phyloP scores from a whole-genome alignment of 2,329 filamentous ascomycete species.

The Karstenula rhodostoma region DNA sequence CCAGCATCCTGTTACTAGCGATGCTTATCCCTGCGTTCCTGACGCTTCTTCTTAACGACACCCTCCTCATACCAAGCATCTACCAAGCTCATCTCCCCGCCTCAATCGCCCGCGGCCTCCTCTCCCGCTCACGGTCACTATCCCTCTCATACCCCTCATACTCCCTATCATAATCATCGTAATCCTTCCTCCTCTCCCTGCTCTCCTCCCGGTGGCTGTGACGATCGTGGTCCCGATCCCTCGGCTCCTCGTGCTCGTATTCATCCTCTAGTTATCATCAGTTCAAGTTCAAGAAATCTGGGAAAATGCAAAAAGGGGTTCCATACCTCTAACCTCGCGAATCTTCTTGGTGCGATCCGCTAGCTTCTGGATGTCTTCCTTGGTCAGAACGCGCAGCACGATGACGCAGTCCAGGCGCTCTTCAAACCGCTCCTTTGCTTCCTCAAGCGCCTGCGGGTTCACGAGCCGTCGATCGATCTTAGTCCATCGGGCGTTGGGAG shows the following conservation, averaged over 20 bases:
- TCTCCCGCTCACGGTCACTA: conserved; percentile 24
- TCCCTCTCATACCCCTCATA: conserved; percentile 35
- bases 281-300: too few relatives aligned
- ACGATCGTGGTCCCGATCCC: conserved; percentile 29
- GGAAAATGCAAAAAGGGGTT: neutral
- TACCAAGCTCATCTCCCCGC: conserved; percentile 45
- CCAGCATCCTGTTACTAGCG: neutral
- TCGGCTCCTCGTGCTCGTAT: conserved; percentile 38
- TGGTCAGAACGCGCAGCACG: conserved; percentile 83
- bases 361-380: conserved; percentile 89
- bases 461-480: conserved; percentile 89
- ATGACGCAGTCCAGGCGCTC: conserved; percentile 94
- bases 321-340: conserved; percentile 59
- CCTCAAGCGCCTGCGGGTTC: conserved; percentile 84
- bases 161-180: conserved; percentile 39
- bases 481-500: conserved; percentile 84
- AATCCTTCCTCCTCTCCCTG: conserved; percentile 33
- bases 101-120: conserved; percentile 36
- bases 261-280: conserved; percentile 39
- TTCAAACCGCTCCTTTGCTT: conserved; percentile 90
- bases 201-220: conserved; percentile 41
- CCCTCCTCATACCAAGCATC: too few relatives aligned
- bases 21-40: neutral
- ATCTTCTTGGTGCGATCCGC: conserved; percentile 82
- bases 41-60: neutral